Percentiles rank a stretch among this genome's conserved stretches.
phyloP scores from a whole-genome alignment of 2,329 filamentous ascomycete species.

The Zasmidium citrigriseum region DNA sequence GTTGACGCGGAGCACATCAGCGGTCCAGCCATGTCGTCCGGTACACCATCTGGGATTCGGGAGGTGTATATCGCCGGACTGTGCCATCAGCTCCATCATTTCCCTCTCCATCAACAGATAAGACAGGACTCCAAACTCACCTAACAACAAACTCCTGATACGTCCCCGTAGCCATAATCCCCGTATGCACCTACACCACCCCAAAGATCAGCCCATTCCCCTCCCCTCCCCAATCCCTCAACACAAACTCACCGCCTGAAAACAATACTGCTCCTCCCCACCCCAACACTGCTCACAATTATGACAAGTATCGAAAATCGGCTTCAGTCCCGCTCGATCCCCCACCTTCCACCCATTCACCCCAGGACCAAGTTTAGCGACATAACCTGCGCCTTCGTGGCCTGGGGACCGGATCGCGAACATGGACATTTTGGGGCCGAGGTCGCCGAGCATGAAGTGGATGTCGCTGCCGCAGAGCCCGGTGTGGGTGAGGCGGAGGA shows the following conservation, averaged over 20 bases:
- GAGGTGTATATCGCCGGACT: constrained; percentile 57
- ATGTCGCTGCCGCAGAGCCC: constrained; percentile 58
- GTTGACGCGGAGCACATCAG: constrained; percentile 63
- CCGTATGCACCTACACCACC: too few species aligned
- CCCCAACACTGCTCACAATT: constrained; percentile 51
- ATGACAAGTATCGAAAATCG: constrained; percentile 53
- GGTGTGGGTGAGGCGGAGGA: constrained; percentile 59
- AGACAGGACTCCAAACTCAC: neutral
- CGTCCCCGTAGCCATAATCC: constrained; percentile 46
- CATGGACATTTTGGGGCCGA: constrained; percentile 46
- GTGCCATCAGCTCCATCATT: neutral
- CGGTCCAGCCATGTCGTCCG: constrained; percentile 58
- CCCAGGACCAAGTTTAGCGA: constrained; percentile 56
- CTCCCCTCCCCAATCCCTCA: too few species aligned
- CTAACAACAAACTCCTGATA: constrained; percentile 60
- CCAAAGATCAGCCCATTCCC: too few species aligned
- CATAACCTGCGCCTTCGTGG: constrained; percentile 59
- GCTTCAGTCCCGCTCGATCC: constrained; percentile 52
- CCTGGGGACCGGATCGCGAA: constrained; percentile 32
- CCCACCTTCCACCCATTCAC: constrained; percentile 57
- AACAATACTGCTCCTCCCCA: constrained; percentile 57
- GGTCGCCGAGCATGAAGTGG: constrained; percentile 59
- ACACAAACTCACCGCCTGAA: too few species aligned
- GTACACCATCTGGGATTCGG: constrained; percentile 57
- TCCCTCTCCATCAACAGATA: neutral